phyloP scores from a whole-genome alignment of 1,139 yeast species.

The Pneumocystis jirovecii region DNA sequence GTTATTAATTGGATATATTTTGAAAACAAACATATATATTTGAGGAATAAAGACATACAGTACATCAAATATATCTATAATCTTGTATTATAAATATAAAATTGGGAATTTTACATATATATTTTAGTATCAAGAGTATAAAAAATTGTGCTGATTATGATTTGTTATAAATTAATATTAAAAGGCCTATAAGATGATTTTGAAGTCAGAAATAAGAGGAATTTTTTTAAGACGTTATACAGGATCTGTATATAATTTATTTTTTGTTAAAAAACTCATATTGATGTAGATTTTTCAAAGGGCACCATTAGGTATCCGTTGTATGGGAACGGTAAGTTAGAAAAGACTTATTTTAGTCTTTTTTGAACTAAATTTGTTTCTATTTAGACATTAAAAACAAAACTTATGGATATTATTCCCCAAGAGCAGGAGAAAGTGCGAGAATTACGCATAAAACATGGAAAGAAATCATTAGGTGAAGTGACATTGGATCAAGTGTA shows the following conservation, averaged over 20 bases:
- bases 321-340: background rate
- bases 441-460: constrained; percentile 75
- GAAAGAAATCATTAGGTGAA: constrained; percentile 78
- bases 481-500: constrained; percentile 90
- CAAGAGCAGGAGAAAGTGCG: constrained; percentile 84
- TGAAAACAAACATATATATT: background rate
- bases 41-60: background rate
- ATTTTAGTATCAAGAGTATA: background rate
- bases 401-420: constrained; percentile 86
- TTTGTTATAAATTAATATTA: background rate
- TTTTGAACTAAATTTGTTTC: background rate
- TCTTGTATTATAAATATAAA: no score
- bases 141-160: background rate
- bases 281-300: background rate
- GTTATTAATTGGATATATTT: no score
- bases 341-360: background rate
- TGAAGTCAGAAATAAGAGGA: background rate
- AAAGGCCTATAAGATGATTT: background rate
- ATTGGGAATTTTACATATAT: background rate
- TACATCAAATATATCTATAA: no score
- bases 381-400: constrained; percentile 64
- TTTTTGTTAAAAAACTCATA: background rate
- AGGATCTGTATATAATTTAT: background rate
- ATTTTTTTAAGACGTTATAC: background rate
- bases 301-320: background rate